These are phyloP conservation scores for Sarocladium oryzae DNA, from an alignment of 2,329 filamentous ascomycete species.

Conservation along the genomic window DNA sequence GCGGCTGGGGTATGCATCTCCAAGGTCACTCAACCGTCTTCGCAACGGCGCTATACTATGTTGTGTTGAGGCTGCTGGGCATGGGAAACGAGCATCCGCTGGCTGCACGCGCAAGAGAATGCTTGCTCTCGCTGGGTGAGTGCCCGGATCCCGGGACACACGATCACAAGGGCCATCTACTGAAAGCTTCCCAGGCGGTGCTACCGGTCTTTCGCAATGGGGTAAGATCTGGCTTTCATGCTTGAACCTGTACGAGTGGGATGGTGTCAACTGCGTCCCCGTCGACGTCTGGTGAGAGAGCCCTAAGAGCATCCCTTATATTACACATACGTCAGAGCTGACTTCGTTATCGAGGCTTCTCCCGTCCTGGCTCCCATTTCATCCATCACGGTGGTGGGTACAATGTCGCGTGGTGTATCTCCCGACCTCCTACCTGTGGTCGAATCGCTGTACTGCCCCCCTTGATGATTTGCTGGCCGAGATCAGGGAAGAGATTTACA, in stretches of 20 bases:
- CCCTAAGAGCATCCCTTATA: not conserved
- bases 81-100: not conserved
- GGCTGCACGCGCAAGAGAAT: not conserved
- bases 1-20: not conserved
- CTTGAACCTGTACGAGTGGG: not conserved
- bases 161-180: not conserved
- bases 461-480: not conserved
- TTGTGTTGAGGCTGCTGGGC: not conserved
- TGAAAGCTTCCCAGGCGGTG: not conserved
- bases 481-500: not conserved
- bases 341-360: not conserved
- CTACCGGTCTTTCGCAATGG: not conserved
- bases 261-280: not conserved
- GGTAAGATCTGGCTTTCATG: constrained; percentile 1
- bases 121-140: not conserved
- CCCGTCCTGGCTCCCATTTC: not conserved
- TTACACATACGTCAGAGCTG: not conserved
- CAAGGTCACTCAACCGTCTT: not conserved
- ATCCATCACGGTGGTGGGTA: constrained; percentile 1
- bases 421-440: constrained; percentile 2
- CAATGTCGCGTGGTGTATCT: constrained; percentile 3
- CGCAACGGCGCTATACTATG: not conserved
- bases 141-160: not conserved
- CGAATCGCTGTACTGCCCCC: not conserved
- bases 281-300: not conserved